Conservation (phyloP, 306 rosid genomes). For the Begonia loranthoides region DNA sequence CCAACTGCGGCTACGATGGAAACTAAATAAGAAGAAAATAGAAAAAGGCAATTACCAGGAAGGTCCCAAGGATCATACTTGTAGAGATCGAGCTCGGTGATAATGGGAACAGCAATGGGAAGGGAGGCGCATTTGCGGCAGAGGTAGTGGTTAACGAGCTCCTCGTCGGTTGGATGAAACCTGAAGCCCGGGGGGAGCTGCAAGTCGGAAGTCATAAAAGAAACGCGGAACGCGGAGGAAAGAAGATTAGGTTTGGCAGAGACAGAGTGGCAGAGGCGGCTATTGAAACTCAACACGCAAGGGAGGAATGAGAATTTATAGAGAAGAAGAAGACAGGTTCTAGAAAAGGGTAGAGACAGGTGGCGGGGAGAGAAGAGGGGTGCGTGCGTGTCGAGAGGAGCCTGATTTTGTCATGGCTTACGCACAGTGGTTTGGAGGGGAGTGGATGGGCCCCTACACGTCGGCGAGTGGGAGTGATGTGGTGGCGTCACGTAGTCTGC, state of each 20-base stretch:
- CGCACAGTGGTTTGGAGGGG: not conserved
- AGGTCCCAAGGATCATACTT: slow-evolving; percentile 86
- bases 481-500: too few species aligned
- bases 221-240: too few species aligned
- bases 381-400: slow-evolving; percentile 50
- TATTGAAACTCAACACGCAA: slow-evolving; percentile 58
- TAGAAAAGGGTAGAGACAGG: slow-evolving; percentile 38
- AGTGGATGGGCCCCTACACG: not conserved
- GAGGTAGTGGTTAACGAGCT: slow-evolving; percentile 82
- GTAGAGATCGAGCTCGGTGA: slow-evolving; percentile 82
- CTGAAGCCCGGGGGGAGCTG: slow-evolving; percentile 85
- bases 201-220: slow-evolving; percentile 43
- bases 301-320: slow-evolving; percentile 41
- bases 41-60: slow-evolving; percentile 33
- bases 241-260: too few species aligned
- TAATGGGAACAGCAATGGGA: slow-evolving; percentile 61
- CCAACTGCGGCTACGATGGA: not conserved
- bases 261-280: slow-evolving; percentile 14
- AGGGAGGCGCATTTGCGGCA: slow-evolving; percentile 73
- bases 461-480: too few species aligned
- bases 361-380: slow-evolving; percentile 24
- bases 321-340: slow-evolving; percentile 11
- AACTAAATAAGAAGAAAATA: not conserved
- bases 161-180: slow-evolving; percentile 95
- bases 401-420: slow-evolving; percentile 7